Conservation (phyloP, 2,329 filamentous ascomycete genomes). For the Berkeleyomyces rouxiae region DNA sequence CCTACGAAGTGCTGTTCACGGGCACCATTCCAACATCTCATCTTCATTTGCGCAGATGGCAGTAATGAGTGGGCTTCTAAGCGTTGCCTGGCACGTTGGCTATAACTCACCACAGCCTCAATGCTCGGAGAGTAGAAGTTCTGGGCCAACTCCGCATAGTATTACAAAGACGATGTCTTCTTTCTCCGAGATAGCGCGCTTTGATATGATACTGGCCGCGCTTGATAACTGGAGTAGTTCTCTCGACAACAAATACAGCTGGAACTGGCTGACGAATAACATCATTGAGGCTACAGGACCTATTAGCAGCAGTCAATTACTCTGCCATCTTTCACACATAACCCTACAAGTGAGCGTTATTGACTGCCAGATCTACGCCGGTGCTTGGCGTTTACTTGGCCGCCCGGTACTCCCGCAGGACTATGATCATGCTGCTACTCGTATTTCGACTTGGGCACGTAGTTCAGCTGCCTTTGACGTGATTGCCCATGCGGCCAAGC, state of each 20-base stretch:
- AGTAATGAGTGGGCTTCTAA: conserved; percentile 78
- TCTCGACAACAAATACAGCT: conserved; percentile 51
- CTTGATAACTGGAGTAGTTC: conserved; percentile 80
- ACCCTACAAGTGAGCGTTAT: conserved; percentile 77
- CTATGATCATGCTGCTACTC: conserved; percentile 51
- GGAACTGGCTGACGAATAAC: conserved; percentile 17
- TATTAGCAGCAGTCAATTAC: conserved; percentile 61
- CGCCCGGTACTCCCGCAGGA: conserved; percentile 63
- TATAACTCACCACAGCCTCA: conserved; percentile 73
- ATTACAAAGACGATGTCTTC: neutral
- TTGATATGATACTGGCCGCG: conserved; percentile 55
- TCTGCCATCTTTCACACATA: conserved; percentile 80
- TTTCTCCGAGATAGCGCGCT: neutral
- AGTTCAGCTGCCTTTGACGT: conserved; percentile 62
- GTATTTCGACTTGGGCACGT: conserved; percentile 67
- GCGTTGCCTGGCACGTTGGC: conserved; percentile 81
- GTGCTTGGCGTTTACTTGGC: conserved; percentile 59
- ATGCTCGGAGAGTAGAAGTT: conserved; percentile 41
- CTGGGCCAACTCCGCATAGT: neutral
- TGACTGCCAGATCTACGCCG: conserved; percentile 78
- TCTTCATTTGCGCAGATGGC: conserved; percentile 69
- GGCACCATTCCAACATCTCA: conserved; percentile 66
- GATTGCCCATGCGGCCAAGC: conserved; percentile 67
- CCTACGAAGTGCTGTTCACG: conserved; percentile 67
- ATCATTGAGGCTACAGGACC: conserved; percentile 40